Evolutionary conservation across 2,329 filamentous ascomycete species (phyloP).

Genomic region (Diaporthe batatas): DNA sequence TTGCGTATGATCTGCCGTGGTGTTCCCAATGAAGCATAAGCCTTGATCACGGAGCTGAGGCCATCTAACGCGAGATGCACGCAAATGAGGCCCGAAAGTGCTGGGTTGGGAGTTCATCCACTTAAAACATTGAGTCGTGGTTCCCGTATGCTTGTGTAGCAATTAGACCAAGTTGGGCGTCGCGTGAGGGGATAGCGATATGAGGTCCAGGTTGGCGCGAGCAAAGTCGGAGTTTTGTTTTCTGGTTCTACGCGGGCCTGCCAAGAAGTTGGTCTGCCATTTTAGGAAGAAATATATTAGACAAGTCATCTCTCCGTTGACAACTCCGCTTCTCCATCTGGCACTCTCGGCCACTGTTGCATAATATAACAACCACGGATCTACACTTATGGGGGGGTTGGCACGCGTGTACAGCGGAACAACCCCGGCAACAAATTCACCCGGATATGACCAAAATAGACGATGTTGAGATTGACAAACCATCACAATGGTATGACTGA

Average conservation of each 20-base stretch:
- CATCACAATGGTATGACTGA: not conserved
- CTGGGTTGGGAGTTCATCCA: not conserved
- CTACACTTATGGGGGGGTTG: not conserved
- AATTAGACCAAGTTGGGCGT: not conserved
- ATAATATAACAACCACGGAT: conserved; percentile 8
- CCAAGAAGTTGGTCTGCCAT: conserved; percentile 20
- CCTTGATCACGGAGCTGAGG: not conserved
- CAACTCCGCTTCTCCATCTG: conserved; percentile 19
- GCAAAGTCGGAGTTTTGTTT: not conserved
- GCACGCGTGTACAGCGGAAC: not conserved
- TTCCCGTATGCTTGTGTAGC: not conserved
- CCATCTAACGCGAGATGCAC: conserved; percentile 3
- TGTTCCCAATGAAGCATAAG: not conserved
- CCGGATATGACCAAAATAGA: conserved; percentile 4
- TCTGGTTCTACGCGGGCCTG: not conserved
- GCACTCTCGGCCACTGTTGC: conserved; percentile 13
- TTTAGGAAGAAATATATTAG: conserved; percentile 26
- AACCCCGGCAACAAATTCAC: conserved; percentile 12
- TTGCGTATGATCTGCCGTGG: not conserved
- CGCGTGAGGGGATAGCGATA: not conserved
- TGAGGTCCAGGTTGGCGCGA: not conserved
- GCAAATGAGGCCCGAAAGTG: conserved; percentile 5
- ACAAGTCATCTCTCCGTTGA: not conserved
- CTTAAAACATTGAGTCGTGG: not conserved
- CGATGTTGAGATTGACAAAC: conserved; percentile 9